A percentile compares a stretch with the other conserved stretches of the same genome.
Conservation (phyloP, 2,329 filamentous ascomycete genomes). For the Trichoderma guizhouense region DNA sequence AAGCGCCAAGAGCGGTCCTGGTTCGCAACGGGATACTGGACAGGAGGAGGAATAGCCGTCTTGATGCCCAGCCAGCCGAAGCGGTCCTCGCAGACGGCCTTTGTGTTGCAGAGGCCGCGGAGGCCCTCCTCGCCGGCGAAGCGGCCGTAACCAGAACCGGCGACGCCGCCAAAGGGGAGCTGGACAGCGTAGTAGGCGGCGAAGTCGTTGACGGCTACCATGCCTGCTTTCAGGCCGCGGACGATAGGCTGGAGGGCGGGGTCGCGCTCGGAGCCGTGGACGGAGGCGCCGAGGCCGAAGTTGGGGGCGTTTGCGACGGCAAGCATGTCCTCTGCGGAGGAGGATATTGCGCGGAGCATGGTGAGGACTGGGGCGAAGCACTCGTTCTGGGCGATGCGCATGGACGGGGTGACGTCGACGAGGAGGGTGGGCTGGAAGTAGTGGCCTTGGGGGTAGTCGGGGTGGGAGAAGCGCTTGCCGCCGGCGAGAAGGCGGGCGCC, state of each 20-base stretch:
- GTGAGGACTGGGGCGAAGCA: slow-evolving; percentile 91
- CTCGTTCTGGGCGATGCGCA: slow-evolving; percentile 86
- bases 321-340: slow-evolving; percentile 62
- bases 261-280: slow-evolving; percentile 70
- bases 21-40: slow-evolving; percentile 76
- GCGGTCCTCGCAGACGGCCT: slow-evolving; percentile 79
- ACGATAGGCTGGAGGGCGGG: slow-evolving; percentile 63
- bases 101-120: slow-evolving; percentile 78
- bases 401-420: slow-evolving; percentile 78
- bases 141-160: slow-evolving; percentile 84
- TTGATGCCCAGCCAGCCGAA: slow-evolving; percentile 57
- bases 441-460: slow-evolving; percentile 71
- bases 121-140: slow-evolving; percentile 92
- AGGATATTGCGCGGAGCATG: slow-evolving; percentile 69
- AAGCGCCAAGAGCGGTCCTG: slow-evolving; percentile 64
- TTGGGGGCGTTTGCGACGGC: slow-evolving; percentile 75
- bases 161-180: slow-evolving; percentile 88
- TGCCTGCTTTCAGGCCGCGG: slow-evolving; percentile 70
- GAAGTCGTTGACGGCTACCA: slow-evolving; percentile 96
- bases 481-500: slow-evolving; percentile 82
- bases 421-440: slow-evolving; percentile 92
- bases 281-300: slow-evolving; percentile 84
- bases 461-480: slow-evolving; percentile 69
- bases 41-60: slow-evolving; percentile 75
- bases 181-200: slow-evolving; percentile 90